Base-by-base conservation (phyloP, 2,329 filamentous ascomycete genomes). In the Alternaria viburni region DNA sequence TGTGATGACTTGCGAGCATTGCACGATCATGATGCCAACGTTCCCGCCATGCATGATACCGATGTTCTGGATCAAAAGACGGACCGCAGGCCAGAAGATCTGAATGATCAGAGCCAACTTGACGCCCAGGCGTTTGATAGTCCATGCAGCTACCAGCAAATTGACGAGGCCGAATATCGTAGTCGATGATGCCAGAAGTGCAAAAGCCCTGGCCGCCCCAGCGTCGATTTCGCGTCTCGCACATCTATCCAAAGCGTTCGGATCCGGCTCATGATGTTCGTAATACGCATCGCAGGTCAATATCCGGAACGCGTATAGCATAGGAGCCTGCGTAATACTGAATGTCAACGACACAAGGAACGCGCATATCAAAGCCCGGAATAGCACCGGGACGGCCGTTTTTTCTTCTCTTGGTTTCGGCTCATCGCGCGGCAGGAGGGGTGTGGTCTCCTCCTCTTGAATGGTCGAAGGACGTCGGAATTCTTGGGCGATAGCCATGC, bases 241-340 rank as follows among this genome's bases (percentile, higher is more conserved):
- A 72, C 90, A 93, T 15, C 86, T 83, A 62, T 89, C 86, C 5
- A 82, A 41, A 11, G 82, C 5, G 76, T 70, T 1, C 83, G 84
- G 10, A 79, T 69, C 57, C 30, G 62, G 54, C 81, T 86, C 0
- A 84, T 91, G 86, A 3, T 81, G 81, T 36, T 83, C 80, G 77
- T 92, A 93, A 75, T 88, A 93, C 55, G 86, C 85, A 58, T 92
- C 88, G 77, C 90, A 93, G 54, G 88, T 88, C 89, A 92, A 92
- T 2, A 91, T 74, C 61, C 89, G 88, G 69, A 92, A 91, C 23
- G 90, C 88, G 76, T 90, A 91, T 49, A 91, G 77, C 6, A 86
- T 74, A 8, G 83, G 83, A 5, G 85, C 83, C 71, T 85, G 83
- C 0, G 84, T 86, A 19, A 85, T 82, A 19, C 81, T 77, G 70